Evolutionary conservation across 495 filamentous ascomycete species (phyloP).

Genomic region (Trichoderma virens): DNA sequence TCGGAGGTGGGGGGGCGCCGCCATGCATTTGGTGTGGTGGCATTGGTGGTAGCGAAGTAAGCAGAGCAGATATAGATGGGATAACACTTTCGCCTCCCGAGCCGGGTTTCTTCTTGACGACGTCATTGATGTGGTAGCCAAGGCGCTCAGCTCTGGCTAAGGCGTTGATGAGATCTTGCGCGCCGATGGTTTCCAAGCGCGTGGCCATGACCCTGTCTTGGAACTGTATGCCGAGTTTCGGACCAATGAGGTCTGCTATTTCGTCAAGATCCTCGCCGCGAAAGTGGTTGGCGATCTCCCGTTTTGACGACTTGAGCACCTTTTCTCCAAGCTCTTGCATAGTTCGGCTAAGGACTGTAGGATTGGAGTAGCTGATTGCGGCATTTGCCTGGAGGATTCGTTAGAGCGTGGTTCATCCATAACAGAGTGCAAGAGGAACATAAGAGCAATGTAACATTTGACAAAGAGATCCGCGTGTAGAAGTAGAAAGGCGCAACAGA

Average conservation of each 20-base stretch:
- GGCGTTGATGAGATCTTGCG: constrained; percentile 39
- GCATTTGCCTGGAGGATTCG: constrained; percentile 32
- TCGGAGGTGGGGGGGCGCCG: neutral
- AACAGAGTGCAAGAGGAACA: no score
- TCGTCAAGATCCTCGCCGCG: constrained; percentile 28
- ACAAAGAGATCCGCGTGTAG: neutral
- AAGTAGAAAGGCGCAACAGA: neutral
- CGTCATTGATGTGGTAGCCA: constrained; percentile 37
- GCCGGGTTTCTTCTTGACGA: constrained; percentile 27
- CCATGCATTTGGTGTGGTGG: neutral
- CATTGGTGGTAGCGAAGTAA: neutral
- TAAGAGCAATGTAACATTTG: neutral
- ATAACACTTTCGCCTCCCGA: constrained; percentile 24
- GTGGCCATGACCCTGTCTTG: constrained; percentile 38
- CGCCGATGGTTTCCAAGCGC: constrained; percentile 39
- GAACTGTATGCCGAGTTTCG: constrained; percentile 37
- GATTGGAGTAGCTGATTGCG: constrained; percentile 33
- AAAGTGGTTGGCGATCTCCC: constrained; percentile 33
- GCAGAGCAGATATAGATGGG: constrained; percentile 4
- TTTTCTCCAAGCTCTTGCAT: constrained; percentile 37
- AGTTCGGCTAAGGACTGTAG: constrained; percentile 30
- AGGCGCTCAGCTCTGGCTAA: constrained; percentile 43
- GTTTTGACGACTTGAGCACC: constrained; percentile 33
- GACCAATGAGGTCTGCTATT: constrained; percentile 30
- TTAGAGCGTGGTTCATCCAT: neutral